phyloP scores from a whole-genome alignment of 768 basidiomycete species.

The Glaciozyma martinii region DNA sequence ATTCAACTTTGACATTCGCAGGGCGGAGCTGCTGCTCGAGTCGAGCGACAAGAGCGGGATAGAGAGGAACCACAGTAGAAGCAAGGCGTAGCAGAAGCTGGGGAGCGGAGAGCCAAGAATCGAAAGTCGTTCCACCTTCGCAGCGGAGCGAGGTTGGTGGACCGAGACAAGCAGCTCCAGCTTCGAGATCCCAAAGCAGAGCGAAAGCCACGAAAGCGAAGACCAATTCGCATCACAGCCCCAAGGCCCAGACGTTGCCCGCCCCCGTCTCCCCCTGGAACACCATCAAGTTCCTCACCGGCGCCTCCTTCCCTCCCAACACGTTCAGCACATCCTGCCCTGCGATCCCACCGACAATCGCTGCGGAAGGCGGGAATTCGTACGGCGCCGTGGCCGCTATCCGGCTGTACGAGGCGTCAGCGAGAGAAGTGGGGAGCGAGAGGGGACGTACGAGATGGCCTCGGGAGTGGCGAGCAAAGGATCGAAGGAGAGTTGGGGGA shows the following conservation, averaged over 20 bases:
- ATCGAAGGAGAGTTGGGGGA: slow-evolving; percentile 4
- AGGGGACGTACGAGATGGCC: slow-evolving; percentile 52
- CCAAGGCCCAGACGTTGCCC: slow-evolving; percentile 50
- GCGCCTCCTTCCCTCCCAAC: slow-evolving; percentile 78
- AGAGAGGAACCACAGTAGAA: too few relatives aligned
- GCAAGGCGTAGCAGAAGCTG: too few relatives aligned
- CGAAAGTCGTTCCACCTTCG: too few relatives aligned
- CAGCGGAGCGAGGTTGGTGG: too few relatives aligned
- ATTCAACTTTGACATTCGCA: too few relatives aligned
- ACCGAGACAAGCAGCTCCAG: too few relatives aligned
- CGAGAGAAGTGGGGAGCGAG: neutral
- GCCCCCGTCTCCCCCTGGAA: slow-evolving; percentile 76
- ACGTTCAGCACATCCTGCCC: slow-evolving; percentile 92
- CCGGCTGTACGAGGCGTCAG: slow-evolving; percentile 45
- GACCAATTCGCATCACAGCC: neutral
- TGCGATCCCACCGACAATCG: slow-evolving; percentile 86
- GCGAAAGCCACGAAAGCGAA: too few relatives aligned
- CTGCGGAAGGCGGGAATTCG: slow-evolving; percentile 88
- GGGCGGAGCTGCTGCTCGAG: too few relatives aligned
- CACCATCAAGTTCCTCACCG: slow-evolving; percentile 81
- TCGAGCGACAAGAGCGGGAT: too few relatives aligned
- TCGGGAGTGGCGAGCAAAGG: slow-evolving; percentile 45
- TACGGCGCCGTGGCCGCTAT: slow-evolving; percentile 54
- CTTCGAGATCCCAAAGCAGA: too few relatives aligned
- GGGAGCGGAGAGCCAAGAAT: too few relatives aligned